Conservation (phyloP, 805 yeast genomes). For the Ogataea wickerhamii region DNA sequence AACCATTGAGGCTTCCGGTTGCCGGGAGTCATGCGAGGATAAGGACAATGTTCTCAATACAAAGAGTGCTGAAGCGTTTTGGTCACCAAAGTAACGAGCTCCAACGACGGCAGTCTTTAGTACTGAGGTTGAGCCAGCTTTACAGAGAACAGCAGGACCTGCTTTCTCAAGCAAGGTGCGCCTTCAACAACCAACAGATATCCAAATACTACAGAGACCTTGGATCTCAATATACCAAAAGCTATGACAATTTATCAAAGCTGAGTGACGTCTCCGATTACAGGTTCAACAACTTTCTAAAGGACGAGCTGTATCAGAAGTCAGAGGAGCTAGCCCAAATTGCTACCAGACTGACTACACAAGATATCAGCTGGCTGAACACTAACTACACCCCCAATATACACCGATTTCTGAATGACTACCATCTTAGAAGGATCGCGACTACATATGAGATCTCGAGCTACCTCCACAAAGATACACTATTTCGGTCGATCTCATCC, state of each 20-base stretch:
- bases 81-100: conserved; percentile 2
- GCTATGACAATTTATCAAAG: conserved; percentile 4
- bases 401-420: conserved; percentile 22
- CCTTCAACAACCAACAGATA: conserved; percentile 10
- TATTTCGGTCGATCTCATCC: conserved; percentile 15
- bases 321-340: conserved; percentile 19
- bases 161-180: conserved; percentile 3
- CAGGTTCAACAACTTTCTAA: conserved; percentile 11
- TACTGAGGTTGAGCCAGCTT: conserved; percentile 2
- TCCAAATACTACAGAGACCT: conserved; percentile 12
- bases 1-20: not conserved
- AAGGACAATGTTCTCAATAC: conserved; percentile 5
- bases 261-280: conserved; percentile 8
- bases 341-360: conserved; percentile 10
- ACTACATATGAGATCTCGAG: conserved; percentile 25
- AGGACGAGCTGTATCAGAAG: conserved; percentile 17
- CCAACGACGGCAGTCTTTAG: conserved; percentile 2
- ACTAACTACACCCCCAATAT: conserved; percentile 17
- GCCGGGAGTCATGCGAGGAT: not conserved
- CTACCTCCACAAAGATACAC: conserved; percentile 17
- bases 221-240: conserved; percentile 9
- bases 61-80: conserved; percentile 2
- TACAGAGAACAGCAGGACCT: conserved; percentile 7
- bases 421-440: conserved; percentile 24
- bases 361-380: conserved; percentile 20